Percentiles rank a stretch among this genome's conserved stretches.
These are phyloP conservation scores for Trichoderma sp. DNA, from an alignment of 2,329 filamentous ascomycete species.

Conservation along the genomic window DNA sequence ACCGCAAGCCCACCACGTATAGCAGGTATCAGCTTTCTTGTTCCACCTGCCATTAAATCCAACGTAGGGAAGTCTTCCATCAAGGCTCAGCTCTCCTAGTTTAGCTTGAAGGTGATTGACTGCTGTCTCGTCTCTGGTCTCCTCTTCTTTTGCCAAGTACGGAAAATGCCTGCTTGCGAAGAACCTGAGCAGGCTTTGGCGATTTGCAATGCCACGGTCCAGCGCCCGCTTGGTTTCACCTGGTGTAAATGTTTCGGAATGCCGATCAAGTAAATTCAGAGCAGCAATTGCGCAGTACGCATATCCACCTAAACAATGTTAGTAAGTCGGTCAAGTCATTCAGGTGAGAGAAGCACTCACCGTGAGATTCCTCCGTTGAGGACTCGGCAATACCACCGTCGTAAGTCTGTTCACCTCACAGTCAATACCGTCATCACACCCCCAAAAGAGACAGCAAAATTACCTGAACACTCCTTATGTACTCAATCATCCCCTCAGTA, in stretches of 20 bases:
- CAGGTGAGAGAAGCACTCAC: conserved; percentile 42
- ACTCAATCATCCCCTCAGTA: conserved; percentile 64
- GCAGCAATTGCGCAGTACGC: conserved; percentile 85
- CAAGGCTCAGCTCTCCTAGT: conserved; percentile 37
- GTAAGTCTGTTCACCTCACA: conserved; percentile 59
- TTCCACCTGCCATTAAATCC: conserved; percentile 90
- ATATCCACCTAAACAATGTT: conserved; percentile 66
- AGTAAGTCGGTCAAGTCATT: background rate
- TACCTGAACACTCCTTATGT: conserved; percentile 65
- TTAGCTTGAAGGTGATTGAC: conserved; percentile 38
- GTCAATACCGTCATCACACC: background rate
- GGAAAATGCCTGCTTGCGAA: conserved; percentile 64
- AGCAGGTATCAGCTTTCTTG: conserved; percentile 93
- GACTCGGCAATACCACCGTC: conserved; percentile 82
- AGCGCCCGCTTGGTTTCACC: conserved; percentile 28
- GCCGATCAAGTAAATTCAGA: conserved; percentile 69
- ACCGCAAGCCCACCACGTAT: conserved; percentile 85
- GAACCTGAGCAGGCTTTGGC: conserved; percentile 46
- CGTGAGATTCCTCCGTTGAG: conserved; percentile 78
- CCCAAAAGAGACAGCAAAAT: background rate
- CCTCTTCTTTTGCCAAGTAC: conserved; percentile 51
- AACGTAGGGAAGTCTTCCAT: conserved; percentile 46
- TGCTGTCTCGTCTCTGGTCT: conserved; percentile 36
- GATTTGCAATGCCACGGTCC: conserved; percentile 36
- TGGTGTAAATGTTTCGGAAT: conserved; percentile 35